A percentile compares a stretch with the other conserved stretches of the same genome.
Evolutionary conservation across 1,139 yeast species (phyloP).

Genomic region (Taphrina confusa): DNA sequence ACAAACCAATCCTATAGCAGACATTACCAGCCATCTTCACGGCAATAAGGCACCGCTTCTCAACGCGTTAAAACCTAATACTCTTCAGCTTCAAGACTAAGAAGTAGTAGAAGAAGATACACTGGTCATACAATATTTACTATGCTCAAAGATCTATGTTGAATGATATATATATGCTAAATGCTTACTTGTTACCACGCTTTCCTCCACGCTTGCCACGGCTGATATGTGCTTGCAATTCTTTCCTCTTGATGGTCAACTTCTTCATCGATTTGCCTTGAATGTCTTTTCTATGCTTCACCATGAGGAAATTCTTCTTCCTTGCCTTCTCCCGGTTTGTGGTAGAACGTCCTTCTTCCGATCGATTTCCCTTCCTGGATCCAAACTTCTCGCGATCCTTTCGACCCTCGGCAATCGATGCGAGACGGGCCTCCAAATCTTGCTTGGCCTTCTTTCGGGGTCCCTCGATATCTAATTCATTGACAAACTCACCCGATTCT

Average conservation of each 20-base stretch:
- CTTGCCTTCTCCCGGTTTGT: slow-evolving; percentile 95
- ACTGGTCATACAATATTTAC: too few species aligned
- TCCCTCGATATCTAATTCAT: slow-evolving; percentile 76
- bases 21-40: too few species aligned
- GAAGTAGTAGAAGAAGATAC: too few species aligned
- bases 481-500: slow-evolving; percentile 62
- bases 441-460: slow-evolving; percentile 75
- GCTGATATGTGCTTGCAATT: slow-evolving; percentile 67
- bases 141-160: too few species aligned
- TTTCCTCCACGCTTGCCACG: slow-evolving; percentile 32
- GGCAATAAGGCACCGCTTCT: too few species aligned
- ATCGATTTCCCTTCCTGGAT: slow-evolving; percentile 76
- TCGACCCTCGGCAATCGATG: slow-evolving; percentile 83
- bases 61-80: too few species aligned
- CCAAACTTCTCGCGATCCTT: slow-evolving; percentile 92
- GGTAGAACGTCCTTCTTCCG: slow-evolving; percentile 71
- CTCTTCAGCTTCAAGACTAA: too few species aligned
- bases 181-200: slow-evolving; percentile 22
- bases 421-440: slow-evolving; percentile 83
- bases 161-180: too few species aligned
- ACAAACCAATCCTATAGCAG: too few species aligned
- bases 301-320: slow-evolving; percentile 98
- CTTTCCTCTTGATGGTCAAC: slow-evolving; percentile 84
- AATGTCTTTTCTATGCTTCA: slow-evolving; percentile 90
- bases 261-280: slow-evolving; percentile 92